phyloP scores from a whole-genome alignment of 208 protist genomes.

The Wallacemonas sp. region DNA sequence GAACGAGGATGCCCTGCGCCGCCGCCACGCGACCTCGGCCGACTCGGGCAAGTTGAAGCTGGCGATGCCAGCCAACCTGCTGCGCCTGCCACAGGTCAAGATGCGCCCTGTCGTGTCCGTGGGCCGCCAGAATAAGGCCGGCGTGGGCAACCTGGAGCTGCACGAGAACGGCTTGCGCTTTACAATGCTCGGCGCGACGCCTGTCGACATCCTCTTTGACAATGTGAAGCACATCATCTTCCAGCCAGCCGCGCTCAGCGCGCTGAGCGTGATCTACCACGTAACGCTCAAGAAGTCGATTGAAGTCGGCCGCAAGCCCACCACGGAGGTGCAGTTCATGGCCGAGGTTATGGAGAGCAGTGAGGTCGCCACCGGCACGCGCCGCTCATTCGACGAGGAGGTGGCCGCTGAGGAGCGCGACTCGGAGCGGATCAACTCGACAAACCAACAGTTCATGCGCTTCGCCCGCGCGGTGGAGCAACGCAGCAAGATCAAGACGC shows the following conservation, averaged over 20 bases:
- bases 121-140: slow-evolving; percentile 76
- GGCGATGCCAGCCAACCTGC: slow-evolving; percentile 23
- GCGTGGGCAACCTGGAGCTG: slow-evolving; percentile 89
- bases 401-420: slow-evolving; percentile 76
- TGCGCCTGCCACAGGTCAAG: slow-evolving; percentile 86
- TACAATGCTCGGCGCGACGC: slow-evolving; percentile 62
- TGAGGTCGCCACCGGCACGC: slow-evolving; percentile 54
- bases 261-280: slow-evolving; percentile 94
- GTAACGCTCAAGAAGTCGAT: slow-evolving; percentile 96
- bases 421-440: slow-evolving; percentile 59
- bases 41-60: slow-evolving; percentile 44
- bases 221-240: slow-evolving; percentile 98
- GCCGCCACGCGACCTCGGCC: slow-evolving; percentile 43
- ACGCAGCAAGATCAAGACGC: slow-evolving; percentile 65
- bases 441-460: slow-evolving; percentile 84
- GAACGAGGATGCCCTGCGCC: slow-evolving; percentile 67
- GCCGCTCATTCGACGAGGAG: slow-evolving; percentile 74
- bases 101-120: slow-evolving; percentile 85
- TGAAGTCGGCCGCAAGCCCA: slow-evolving; percentile 96
- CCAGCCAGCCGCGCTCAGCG: slow-evolving; percentile 91
- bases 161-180: slow-evolving; percentile 97
- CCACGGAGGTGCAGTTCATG: slow-evolving; percentile 95
- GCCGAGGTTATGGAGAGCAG: slow-evolving; percentile 95
- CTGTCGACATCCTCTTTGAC: slow-evolving; percentile 93
- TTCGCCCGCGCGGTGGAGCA: slow-evolving; percentile 74